phyloP scores from a whole-genome alignment of 2,329 filamentous ascomycete species.

The Trichoderma arundinaceum region DNA sequence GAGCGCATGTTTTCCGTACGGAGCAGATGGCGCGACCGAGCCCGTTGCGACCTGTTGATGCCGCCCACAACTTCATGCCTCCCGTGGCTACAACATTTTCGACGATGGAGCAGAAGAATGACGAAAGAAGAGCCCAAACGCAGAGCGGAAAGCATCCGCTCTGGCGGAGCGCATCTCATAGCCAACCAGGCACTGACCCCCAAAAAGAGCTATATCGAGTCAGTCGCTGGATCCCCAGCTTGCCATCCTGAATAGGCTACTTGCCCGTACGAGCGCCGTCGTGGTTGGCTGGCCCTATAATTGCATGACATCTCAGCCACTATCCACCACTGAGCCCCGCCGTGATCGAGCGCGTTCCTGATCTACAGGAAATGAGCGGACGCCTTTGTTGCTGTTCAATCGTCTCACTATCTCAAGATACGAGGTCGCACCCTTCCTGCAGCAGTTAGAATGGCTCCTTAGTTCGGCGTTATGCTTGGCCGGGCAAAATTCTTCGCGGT shows the following conservation, averaged over 20 bases:
- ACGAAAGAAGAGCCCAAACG: not conserved
- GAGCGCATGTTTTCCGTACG: slow-evolving; percentile 13
- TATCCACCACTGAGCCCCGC: slow-evolving; percentile 11
- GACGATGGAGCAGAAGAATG: not conserved
- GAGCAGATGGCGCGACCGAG: not conserved
- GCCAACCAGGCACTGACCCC: not conserved
- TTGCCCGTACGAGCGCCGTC: slow-evolving; percentile 5
- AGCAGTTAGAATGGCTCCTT: slow-evolving; percentile 13
- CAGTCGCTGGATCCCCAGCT: slow-evolving; percentile 8
- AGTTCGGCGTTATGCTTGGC: slow-evolving; percentile 8
- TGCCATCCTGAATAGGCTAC: slow-evolving; percentile 23
- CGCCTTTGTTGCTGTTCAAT: slow-evolving; percentile 2
- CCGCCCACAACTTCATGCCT: not conserved
- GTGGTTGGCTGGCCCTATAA: slow-evolving; percentile 27
- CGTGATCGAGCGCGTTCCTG: slow-evolving; percentile 26
- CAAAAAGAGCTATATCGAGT: slow-evolving; percentile 12
- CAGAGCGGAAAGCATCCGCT: not conserved
- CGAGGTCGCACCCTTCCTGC: slow-evolving; percentile 21
- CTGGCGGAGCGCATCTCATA: slow-evolving; percentile 13
- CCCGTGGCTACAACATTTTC: not conserved
- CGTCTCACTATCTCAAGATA: slow-evolving; percentile 25
- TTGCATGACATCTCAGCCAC: slow-evolving; percentile 30
- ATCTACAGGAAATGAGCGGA: slow-evolving; percentile 26
- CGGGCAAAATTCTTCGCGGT: not conserved
- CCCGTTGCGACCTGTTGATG: not conserved